Percentiles rank a stretch among this genome's conserved stretches.
Conservation (phyloP, 306 rosid genomes). For the Bauhinia variegata region DNA sequence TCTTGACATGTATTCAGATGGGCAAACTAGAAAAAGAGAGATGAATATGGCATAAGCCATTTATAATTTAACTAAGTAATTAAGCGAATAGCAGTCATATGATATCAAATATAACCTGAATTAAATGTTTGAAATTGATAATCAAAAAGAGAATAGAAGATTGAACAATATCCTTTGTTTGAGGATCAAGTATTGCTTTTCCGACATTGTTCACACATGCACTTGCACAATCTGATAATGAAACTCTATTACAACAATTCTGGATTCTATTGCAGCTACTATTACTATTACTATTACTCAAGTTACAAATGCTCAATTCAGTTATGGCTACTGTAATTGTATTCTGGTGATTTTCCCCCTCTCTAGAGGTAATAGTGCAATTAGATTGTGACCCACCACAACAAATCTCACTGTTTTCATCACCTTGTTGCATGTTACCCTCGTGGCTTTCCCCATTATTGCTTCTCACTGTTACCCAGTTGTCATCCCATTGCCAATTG, state of each 20-base stretch:
- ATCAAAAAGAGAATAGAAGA: no score
- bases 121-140: no score
- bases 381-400: background rate
- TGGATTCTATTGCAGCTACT: background rate
- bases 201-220: constrained; percentile 26
- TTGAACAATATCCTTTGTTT: background rate
- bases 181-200: constrained; percentile 23
- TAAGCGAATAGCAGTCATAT: no score
- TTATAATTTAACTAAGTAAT: no score
- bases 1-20: no score
- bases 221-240: constrained; percentile 19
- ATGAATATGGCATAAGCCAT: no score
- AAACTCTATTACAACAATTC: background rate
- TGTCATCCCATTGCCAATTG: constrained; percentile 52
- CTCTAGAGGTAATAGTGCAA: no score
- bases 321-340: background rate
- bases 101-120: no score
- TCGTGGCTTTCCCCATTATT: background rate
- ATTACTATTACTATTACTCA: constrained; percentile 19
- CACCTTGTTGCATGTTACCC: background rate
- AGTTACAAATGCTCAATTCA: constrained; percentile 28
- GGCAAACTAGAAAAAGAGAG: no score
- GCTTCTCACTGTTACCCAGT: constrained; percentile 77
- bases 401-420: constrained; percentile 5
- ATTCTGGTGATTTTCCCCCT: no score